phyloP scores from a whole-genome alignment of 129 eudicot species.

The Saussurea involucrata region DNA sequence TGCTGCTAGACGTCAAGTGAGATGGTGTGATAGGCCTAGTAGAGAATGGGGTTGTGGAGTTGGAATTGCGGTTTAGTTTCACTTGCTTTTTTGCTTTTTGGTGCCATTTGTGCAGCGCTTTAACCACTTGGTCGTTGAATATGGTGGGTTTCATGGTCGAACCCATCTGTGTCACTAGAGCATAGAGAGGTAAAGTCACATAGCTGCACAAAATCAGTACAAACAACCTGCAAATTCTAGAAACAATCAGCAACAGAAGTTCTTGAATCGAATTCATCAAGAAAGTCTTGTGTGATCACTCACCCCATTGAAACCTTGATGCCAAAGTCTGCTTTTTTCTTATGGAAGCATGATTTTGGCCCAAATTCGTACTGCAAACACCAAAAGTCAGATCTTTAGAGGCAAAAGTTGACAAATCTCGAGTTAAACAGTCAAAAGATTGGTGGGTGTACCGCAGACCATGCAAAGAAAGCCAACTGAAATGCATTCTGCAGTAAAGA shows the following conservation, averaged over 20 bases:
- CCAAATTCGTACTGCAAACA: constrained; percentile 43
- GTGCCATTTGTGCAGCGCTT: constrained; percentile 57
- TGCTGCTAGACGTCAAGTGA: constrained; percentile 26
- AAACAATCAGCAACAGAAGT: not conserved
- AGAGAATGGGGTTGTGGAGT: constrained; percentile 30
- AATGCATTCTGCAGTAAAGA: constrained; percentile 60
- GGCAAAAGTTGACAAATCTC: not conserved
- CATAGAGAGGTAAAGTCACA: constrained; percentile 70
- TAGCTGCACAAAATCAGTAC: constrained; percentile 58
- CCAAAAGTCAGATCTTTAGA: not conserved
- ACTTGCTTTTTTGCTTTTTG: constrained; percentile 55
- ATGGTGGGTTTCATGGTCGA: constrained; percentile 53
- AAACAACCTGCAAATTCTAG: constrained; percentile 34
- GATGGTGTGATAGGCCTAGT: constrained; percentile 37
- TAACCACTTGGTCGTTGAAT: constrained; percentile 42
- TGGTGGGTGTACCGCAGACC: constrained; percentile 48
- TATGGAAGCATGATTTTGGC: constrained; percentile 53
- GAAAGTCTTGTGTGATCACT: not conserved
- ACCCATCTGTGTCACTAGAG: constrained; percentile 66
- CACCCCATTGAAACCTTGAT: constrained; percentile 52
- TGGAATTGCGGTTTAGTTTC: constrained; percentile 36
- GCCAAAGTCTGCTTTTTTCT: constrained; percentile 32
- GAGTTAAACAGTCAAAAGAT: not conserved
- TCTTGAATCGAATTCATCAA: not conserved
- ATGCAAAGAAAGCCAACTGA: constrained; percentile 66